Evolutionary conservation across 2,329 filamentous ascomycete species (phyloP).

Genomic region (Cladobotryum protrusum): DNA sequence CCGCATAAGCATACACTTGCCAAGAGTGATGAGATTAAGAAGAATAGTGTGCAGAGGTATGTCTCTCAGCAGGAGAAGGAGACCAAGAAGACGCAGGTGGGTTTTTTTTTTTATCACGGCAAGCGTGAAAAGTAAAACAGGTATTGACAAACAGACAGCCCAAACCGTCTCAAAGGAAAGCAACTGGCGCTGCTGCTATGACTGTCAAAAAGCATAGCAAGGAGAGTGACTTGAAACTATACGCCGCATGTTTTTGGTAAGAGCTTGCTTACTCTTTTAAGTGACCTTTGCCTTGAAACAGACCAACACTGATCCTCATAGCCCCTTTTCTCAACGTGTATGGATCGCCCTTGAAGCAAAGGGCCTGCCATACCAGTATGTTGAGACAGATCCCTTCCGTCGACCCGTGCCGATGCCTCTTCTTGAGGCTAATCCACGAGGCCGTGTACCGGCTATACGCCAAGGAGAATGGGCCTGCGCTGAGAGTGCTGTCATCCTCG

Average conservation of each 20-base stretch:
- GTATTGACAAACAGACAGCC: slow-evolving; percentile 24
- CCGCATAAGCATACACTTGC: slow-evolving; percentile 69
- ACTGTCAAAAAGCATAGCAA: slow-evolving; percentile 67
- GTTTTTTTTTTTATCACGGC: slow-evolving; percentile 5
- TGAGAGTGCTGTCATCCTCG: slow-evolving; percentile 75
- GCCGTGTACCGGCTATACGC: slow-evolving; percentile 68
- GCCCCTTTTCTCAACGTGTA: slow-evolving; percentile 78
- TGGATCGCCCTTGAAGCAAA: slow-evolving; percentile 86
- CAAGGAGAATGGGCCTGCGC: slow-evolving; percentile 78
- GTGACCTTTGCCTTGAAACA: too few species aligned
- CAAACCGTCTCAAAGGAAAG: slow-evolving; percentile 66
- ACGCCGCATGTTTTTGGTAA: slow-evolving; percentile 78
- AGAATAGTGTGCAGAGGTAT: slow-evolving; percentile 67
- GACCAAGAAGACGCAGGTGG: slow-evolving; percentile 44
- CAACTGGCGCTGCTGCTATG: slow-evolving; percentile 61
- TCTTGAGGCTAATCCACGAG: slow-evolving; percentile 69
- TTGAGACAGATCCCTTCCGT: slow-evolving; percentile 75
- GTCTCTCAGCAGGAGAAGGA: slow-evolving; percentile 60
- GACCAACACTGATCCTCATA: slow-evolving; percentile 23
- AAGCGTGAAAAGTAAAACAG: neutral
- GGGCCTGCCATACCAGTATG: slow-evolving; percentile 73
- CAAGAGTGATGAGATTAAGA: slow-evolving; percentile 74
- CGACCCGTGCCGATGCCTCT: slow-evolving; percentile 52
- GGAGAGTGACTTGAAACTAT: slow-evolving; percentile 68
- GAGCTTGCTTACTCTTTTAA: slow-evolving; percentile 20